Base-by-base conservation (phyloP, 768 basidiomycete species). In the Daedaleopsis nitida region DNA sequence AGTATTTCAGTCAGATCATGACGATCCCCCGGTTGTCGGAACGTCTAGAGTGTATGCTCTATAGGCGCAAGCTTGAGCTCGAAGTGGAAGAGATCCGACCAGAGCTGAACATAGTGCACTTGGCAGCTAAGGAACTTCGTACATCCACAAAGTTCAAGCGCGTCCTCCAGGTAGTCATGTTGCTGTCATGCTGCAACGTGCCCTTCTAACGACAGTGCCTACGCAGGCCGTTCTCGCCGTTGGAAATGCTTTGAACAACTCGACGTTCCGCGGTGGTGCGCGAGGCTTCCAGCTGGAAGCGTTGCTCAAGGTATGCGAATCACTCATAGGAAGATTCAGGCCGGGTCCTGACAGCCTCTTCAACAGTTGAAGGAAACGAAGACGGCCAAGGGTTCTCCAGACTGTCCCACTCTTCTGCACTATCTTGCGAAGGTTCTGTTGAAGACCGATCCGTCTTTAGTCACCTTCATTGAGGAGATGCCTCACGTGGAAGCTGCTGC, bases 391-490 rank as follows among this genome's bases (percentile, higher is more conserved):
- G 83, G 83, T 0, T 83, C 83, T 0, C 52, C 83, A 0, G 85
- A 85, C 8, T 96, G 92, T 65, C 93, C 94, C 0, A 96, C 94
- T 0, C 77, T 98, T n/a, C 79, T 97, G 13, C 95, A 96, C 72
- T 96, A 94, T 70, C 72, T 96, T n/a, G 92, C 91, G 13, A 82
- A 83, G 50, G 81, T 91, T 7, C 78, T 96, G 16, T 67, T 91
- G 58, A 82, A 87, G 34, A 81, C 81, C 7, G 87, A 95, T 68
- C 82, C 89, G 0, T 76, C 80, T 0, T 71, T 92, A 13, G 75
- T 89, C 5, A 79, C 80, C 17, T 96, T 95, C 72, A 81, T 91
- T 5, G 88, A 92, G 24, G 94, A 96, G 13, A 74, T 92, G 66
- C 88, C 92, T 1, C 87, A 85, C 69, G 66, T 97, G 2, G 92